A percentile compares a stretch with the other conserved stretches of the same genome.
phyloP scores from a whole-genome alignment of 2,329 filamentous ascomycete genomes.

The Thielaviopsis euricoi region DNA sequence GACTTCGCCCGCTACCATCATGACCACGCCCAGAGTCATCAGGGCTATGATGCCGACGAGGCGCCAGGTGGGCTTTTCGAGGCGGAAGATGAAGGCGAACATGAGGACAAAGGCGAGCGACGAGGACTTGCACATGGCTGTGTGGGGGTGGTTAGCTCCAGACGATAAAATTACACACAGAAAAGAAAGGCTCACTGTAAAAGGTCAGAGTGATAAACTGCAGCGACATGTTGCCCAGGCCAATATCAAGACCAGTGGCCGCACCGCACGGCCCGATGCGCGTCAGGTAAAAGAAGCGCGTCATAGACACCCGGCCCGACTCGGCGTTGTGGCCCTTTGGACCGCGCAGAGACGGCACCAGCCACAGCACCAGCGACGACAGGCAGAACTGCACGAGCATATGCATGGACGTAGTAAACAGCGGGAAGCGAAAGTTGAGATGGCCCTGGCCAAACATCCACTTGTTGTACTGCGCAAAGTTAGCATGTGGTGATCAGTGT shows the following conservation, averaged over 20 bases:
- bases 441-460: constrained; percentile 92
- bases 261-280: constrained; percentile 82
- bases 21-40: constrained; percentile 86
- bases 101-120: constrained; percentile 86
- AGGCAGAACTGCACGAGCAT: constrained; percentile 90
- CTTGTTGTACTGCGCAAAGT: constrained; percentile 67
- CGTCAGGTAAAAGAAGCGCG: constrained; percentile 78
- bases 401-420: constrained; percentile 89
- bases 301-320: constrained; percentile 49
- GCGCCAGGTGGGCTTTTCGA: constrained; percentile 74
- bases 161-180: background rate
- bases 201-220: constrained; percentile 96
- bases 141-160: constrained; percentile 13
- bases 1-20: constrained; percentile 96
- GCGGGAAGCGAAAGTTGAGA: constrained; percentile 80
- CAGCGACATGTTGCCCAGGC: constrained; percentile 84
- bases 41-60: constrained; percentile 73
- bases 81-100: constrained; percentile 85
- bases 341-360: constrained; percentile 70
- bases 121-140: constrained; percentile 96
- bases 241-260: constrained; percentile 89
- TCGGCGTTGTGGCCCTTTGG: constrained; percentile 31
- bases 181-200: constrained; percentile 48
- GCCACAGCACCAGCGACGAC: constrained; percentile 59
- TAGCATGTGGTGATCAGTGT: constrained; percentile 17